These are phyloP conservation scores for Didymella keratinophila DNA, from an alignment of 2,329 filamentous ascomycete genomes.

Conservation along the genomic window DNA sequence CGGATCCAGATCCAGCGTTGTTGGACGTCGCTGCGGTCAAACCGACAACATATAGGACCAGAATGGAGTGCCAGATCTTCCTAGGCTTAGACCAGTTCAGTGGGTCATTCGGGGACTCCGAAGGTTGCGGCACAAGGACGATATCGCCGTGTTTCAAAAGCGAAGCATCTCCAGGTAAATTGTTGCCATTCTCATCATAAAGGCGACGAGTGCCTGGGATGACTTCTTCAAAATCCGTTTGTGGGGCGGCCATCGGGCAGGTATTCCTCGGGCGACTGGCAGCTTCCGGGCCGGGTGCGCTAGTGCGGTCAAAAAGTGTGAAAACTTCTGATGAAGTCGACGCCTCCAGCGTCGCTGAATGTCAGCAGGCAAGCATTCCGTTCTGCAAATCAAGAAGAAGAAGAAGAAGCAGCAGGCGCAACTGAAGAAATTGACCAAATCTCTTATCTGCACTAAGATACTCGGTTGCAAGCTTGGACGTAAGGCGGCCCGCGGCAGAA, in stretches of 20 bases:
- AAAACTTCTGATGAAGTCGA: conserved; percentile 25
- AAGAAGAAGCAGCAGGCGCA: conserved; percentile 8
- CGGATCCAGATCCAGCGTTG: conserved; percentile 30
- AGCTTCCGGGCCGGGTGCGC: conserved; percentile 10
- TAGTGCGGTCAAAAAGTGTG: conserved; percentile 19
- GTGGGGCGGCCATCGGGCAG: conserved; percentile 19
- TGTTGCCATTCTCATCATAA: conserved; percentile 30
- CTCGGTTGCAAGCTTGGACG: conserved; percentile 11
- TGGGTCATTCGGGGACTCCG: conserved; percentile 57
- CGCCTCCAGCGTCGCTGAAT: conserved; percentile 29
- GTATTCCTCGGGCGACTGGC: conserved; percentile 3
- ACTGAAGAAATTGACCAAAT: conserved; percentile 17
- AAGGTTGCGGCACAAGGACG: conserved; percentile 61
- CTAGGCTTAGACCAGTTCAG: conserved; percentile 59
- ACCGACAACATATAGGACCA: conserved; percentile 30
- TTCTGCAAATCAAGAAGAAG: conserved; percentile 4
- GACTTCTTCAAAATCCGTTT: conserved; percentile 25
- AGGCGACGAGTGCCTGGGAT: conserved; percentile 31
- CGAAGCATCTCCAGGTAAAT: conserved; percentile 41
- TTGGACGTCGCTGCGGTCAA: conserved; percentile 32
- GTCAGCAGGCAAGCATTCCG: conserved; percentile 34
- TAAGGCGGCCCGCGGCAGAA: conserved; percentile 12
- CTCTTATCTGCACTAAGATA: conserved; percentile 24
- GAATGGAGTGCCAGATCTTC: conserved; percentile 48
- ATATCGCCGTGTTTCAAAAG: conserved; percentile 45